Conservation (phyloP, 495 filamentous ascomycete species). For the Corynascus novoguineensis region DNA sequence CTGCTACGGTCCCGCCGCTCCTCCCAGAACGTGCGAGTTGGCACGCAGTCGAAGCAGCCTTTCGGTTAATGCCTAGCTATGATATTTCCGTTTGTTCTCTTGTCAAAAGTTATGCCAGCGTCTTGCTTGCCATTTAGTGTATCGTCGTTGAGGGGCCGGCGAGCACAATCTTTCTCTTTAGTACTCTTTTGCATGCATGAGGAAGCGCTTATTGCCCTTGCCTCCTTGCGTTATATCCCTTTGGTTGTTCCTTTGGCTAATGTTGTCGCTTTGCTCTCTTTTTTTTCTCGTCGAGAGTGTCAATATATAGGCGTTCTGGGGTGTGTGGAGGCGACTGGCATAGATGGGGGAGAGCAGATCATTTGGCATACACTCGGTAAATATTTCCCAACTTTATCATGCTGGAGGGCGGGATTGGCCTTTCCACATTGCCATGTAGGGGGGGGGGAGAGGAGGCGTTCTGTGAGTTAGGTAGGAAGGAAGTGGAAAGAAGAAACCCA, state of each 20-base stretch:
- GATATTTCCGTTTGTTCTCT: too few species aligned
- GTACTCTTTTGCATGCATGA: constrained; percentile 1
- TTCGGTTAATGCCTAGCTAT: not conserved
- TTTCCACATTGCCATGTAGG: not conserved
- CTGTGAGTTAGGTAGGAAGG: not conserved
- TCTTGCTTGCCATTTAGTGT: constrained; percentile 9
- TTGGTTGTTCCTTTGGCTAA: constrained; percentile 4
- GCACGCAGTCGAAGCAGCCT: not conserved
- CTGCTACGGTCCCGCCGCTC: constrained; percentile 1
- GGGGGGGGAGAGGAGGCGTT: not conserved
- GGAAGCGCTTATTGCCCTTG: not conserved
- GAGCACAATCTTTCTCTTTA: not conserved
- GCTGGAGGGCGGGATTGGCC: not conserved
- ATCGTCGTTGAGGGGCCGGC: constrained; percentile 7
- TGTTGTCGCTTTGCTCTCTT: not conserved
- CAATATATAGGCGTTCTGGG: constrained; percentile 18
- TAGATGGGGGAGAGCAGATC: constrained; percentile 26
- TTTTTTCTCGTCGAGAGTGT: constrained; percentile 11
- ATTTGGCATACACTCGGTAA: constrained; percentile 19
- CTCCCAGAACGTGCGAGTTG: constrained; percentile 6
- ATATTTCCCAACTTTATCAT: not conserved
- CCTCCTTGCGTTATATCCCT: constrained; percentile 10
- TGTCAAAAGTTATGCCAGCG: not conserved
- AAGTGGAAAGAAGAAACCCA: not conserved
- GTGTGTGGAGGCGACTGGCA: constrained; percentile 14